These are phyloP conservation scores for Geotrichum siamense DNA, from an alignment of 1,139 yeast species.

Conservation along the genomic window DNA sequence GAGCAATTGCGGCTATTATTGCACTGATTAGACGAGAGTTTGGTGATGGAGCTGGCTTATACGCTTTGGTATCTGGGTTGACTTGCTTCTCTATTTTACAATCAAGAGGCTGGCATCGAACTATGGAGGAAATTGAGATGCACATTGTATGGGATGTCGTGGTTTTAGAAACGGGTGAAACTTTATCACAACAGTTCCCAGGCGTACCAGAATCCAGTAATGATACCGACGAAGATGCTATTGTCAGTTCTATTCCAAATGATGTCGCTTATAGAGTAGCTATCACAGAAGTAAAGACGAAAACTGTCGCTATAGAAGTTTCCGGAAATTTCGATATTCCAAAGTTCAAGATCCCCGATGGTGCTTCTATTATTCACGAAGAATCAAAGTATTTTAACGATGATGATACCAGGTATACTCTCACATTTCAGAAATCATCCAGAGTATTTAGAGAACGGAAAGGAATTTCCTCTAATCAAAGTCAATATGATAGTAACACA, in stretches of 20 bases:
- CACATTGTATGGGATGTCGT: constrained; percentile 33
- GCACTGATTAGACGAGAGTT: constrained; percentile 28
- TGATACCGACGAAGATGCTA: constrained; percentile 24
- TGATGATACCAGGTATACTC: constrained; percentile 20
- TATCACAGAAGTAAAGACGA: constrained; percentile 23
- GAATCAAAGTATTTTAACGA: constrained; percentile 18
- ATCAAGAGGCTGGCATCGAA: constrained; percentile 28
- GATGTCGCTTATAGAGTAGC: constrained; percentile 27
- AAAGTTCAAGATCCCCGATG: constrained; percentile 22
- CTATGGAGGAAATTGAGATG: constrained; percentile 26
- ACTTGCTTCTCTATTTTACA: constrained; percentile 31
- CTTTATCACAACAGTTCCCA: constrained; percentile 28
- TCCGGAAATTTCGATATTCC: constrained; percentile 19
- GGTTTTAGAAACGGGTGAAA: constrained; percentile 32
- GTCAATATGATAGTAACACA: background rate
- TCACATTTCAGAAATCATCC: constrained; percentile 23
- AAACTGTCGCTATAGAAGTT: constrained; percentile 24
- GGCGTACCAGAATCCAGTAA: constrained; percentile 19
- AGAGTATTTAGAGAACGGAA: constrained; percentile 23
- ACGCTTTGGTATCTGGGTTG: constrained; percentile 29
- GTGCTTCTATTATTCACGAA: constrained; percentile 24
- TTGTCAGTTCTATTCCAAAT: constrained; percentile 25
- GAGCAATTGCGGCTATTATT: constrained; percentile 31
- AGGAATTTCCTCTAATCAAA: constrained; percentile 17
- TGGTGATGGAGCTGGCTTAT: constrained; percentile 29